These are phyloP conservation scores for Eucalyptus sp. DNA, from an alignment of 345 rosid species.

Conservation along the genomic window DNA sequence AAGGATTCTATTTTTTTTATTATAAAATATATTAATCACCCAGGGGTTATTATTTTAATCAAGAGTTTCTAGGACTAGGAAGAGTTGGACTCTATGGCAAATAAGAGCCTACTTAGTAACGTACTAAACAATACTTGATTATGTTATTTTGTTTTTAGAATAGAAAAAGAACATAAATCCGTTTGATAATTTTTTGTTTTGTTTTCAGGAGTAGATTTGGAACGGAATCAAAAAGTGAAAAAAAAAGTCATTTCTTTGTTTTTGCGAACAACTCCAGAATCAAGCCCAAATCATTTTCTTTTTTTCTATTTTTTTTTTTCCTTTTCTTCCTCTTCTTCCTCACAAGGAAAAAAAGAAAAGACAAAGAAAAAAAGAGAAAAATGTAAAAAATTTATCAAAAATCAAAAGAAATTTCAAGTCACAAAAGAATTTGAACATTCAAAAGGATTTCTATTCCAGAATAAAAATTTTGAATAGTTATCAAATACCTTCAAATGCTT, in stretches of 20 bases:
- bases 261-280: fast-evolving
- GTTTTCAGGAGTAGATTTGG: fast-evolving
- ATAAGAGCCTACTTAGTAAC: too few species aligned
- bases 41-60: background rate
- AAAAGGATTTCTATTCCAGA: too few species aligned
- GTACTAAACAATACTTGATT: fast-evolving
- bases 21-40: background rate
- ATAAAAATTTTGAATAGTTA: too few species aligned
- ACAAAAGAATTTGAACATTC: too few species aligned
- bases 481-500: fast-evolving
- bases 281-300: too few species aligned
- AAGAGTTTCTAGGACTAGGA: background rate
- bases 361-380: too few species aligned
- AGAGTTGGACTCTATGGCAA: background rate
- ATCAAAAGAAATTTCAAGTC: too few species aligned
- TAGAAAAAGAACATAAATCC: fast-evolving
- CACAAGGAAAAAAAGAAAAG: too few species aligned
- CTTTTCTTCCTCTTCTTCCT: too few species aligned
- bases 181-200: fast-evolving
- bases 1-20: background rate
- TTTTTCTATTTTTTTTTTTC: fast-evolving
- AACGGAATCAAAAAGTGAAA: too few species aligned
- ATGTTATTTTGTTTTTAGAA: fast-evolving
- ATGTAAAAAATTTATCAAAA: too few species aligned
- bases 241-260: too few species aligned